Evolutionary conservation across 768 basidiomycete genomes (phyloP).

Genomic region (Boletellus ananas): DNA sequence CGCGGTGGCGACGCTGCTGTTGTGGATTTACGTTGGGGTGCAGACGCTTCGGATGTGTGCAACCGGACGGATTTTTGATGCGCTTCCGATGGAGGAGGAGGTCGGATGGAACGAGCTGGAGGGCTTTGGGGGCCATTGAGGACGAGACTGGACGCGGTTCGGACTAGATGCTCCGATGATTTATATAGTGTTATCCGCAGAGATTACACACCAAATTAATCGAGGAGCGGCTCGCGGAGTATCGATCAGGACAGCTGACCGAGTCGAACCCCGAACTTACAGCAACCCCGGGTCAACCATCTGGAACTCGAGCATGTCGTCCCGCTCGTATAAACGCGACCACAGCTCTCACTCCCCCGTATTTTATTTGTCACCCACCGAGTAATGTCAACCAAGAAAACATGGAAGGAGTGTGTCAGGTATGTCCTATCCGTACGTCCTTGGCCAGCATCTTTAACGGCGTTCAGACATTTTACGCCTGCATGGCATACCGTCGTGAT

Average conservation of each 20-base stretch:
- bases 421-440: constrained; percentile 2
- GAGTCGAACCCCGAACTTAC: constrained; percentile 5
- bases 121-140: neutral
- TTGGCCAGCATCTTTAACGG: neutral
- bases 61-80: constrained; percentile 40
- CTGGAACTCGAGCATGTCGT: too few species aligned
- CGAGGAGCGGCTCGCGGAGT: too few species aligned
- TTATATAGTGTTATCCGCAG: neutral
- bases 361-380: neutral
- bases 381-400: constrained; percentile 25
- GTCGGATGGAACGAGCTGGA: constrained; percentile 10
- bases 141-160: neutral
- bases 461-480: constrained; percentile 41
- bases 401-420: constrained; percentile 37
- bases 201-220: too few species aligned
- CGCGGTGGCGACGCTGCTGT: constrained; percentile 43
- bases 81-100: constrained; percentile 37
- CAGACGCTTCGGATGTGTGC: constrained; percentile 38
- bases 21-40: constrained; percentile 50
- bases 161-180: neutral
- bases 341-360: neutral
- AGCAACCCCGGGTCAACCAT: neutral
- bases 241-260: too few species aligned
- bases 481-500: constrained; percentile 47
- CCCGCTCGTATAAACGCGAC: neutral